phyloP scores from a whole-genome alignment of 2,329 filamentous ascomycete species.

The Aspergillus transmontanensis region DNA sequence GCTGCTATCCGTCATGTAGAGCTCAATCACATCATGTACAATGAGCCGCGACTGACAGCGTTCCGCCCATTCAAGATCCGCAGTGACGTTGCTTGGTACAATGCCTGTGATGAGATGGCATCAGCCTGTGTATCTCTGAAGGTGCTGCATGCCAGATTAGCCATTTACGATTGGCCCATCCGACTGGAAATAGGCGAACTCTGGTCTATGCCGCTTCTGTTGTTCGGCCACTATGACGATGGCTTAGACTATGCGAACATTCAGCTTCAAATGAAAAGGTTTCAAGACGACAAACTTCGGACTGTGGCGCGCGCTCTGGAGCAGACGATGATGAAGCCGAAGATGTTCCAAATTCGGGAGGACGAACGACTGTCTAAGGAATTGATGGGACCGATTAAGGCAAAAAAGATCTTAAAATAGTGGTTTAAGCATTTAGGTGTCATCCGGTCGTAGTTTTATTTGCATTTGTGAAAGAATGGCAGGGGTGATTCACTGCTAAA shows the following conservation, averaged over 20 bases:
- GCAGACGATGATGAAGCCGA: slow-evolving; percentile 21
- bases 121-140: slow-evolving; percentile 13
- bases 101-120: slow-evolving; percentile 20
- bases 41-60: slow-evolving; percentile 21
- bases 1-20: slow-evolving; percentile 50
- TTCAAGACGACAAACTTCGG: slow-evolving; percentile 13
- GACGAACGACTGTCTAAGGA: slow-evolving; percentile 20
- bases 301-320: slow-evolving; percentile 20
- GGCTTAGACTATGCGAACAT: slow-evolving; percentile 19
- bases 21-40: slow-evolving; percentile 28
- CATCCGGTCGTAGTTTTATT: not conserved
- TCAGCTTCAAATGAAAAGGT: slow-evolving; percentile 17
- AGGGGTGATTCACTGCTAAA: not conserved
- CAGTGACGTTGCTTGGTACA: slow-evolving; percentile 24
- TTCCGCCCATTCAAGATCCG: slow-evolving; percentile 21
- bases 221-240: slow-evolving; percentile 12
- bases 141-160: slow-evolving; percentile 21
- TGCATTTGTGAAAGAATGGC: not conserved
- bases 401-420: slow-evolving; percentile 19
- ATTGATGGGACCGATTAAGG: slow-evolving; percentile 15
- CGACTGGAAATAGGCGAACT: slow-evolving; percentile 20
- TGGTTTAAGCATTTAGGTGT: slow-evolving; percentile 10
- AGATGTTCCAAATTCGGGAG: slow-evolving; percentile 19
- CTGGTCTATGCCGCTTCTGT: slow-evolving; percentile 25
- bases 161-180: slow-evolving; percentile 25